Evolutionary conservation across 2,329 filamentous ascomycete species (phyloP), one percentile per base, ranked within the genome.

Genomic region (Rhinocladiella mackenziei): DNA sequence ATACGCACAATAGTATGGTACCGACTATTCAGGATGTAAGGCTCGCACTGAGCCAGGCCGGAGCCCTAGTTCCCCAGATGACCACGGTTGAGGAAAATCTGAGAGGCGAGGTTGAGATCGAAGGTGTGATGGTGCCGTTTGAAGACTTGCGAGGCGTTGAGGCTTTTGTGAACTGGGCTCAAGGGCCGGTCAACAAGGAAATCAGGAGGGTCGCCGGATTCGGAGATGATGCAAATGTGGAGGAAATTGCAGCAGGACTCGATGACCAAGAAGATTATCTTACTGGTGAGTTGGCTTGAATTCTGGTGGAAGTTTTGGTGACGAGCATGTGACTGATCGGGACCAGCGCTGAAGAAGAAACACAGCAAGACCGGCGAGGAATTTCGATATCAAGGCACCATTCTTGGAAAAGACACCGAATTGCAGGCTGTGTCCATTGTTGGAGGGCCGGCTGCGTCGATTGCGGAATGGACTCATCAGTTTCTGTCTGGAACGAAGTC

Each of bases 331-430:
- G 34, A 43, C 39, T 48, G 22, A 49, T 45, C 5, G 10, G 38
- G 18, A 20, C 11, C 54, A 86, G 84, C 81, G 3, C 70, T 97
- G 30, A 96, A 94, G 66, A 92, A 89, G 68, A 95, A 94, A 61
- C 86, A 94, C 64, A 89, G 83, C 68, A 94, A 92, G 58, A 86
- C 84, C 1, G 86, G 85, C 51, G 88, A 94, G 59, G 89, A 94
- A 60, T 83, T 83, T 7, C 83, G 91, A 58, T 94, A 88, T 63
- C 80, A 84, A 55, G 88, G 87, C 20, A 95, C 91, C 0, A 77
- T 92, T 0, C 72, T 97, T 8, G 91, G 91, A 3, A 82, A 82
- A 54, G 72, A 75, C 32, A 76, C 76, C 36, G 87, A 94, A 55
- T 77, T 82, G 44, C 80, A 79, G 58, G 77, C 83, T 5, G 70